These are phyloP conservation scores for Trichoderma cornu-damae DNA, from an alignment of 2,329 filamentous ascomycete species.

Conservation along the genomic window DNA sequence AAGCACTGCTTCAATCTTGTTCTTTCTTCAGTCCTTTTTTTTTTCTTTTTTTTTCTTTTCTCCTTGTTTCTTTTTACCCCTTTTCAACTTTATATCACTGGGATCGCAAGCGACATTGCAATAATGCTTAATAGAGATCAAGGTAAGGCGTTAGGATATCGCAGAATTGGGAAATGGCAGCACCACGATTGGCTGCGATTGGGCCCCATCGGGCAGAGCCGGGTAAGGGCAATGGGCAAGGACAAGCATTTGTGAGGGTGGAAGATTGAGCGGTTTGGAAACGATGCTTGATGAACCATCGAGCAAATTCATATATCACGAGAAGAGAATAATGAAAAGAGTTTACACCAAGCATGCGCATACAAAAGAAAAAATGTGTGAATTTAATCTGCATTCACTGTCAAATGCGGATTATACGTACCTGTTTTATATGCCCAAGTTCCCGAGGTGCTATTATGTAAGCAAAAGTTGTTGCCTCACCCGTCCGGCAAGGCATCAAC, in stretches of 20 bases:
- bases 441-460: conserved; percentile 26
- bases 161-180: conserved; percentile 4
- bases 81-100: no score
- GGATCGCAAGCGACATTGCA: conserved; percentile 5
- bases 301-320: conserved; percentile 6
- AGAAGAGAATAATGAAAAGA: conserved; percentile 7
- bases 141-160: conserved; percentile 25
- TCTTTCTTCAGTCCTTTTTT: background rate
- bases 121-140: conserved; percentile 10
- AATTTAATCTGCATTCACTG: background rate
- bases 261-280: background rate
- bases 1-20: background rate
- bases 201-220: conserved; percentile 14
- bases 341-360: no score
- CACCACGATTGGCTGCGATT: background rate
- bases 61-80: background rate
- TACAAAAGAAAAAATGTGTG: no score
- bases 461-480: conserved; percentile 37
- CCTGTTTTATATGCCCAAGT: no score
- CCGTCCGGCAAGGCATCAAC: conserved; percentile 35
- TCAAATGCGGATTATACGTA: no score
- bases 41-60: background rate
- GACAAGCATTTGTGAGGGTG: background rate
- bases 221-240: background rate
- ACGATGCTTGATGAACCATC: conserved; percentile 2